Conservation (phyloP, 345 rosid species). For the Euphorbia tirucalli region DNA sequence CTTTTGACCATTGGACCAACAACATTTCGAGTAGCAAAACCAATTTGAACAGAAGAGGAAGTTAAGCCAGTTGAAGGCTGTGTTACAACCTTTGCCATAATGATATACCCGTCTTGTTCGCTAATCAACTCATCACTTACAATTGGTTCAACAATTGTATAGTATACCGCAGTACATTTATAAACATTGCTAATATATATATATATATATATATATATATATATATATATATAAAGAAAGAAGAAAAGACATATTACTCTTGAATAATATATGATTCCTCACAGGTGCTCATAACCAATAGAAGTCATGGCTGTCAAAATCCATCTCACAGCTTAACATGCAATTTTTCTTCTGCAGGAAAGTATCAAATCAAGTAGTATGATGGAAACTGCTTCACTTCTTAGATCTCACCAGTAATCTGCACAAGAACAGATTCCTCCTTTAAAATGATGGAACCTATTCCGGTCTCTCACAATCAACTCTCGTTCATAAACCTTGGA, state of each 20-base stretch:
- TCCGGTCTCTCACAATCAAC: constrained; percentile 68
- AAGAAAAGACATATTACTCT: too few relatives aligned
- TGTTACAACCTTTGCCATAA: constrained; percentile 70
- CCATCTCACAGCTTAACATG: too few relatives aligned
- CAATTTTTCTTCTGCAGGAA: too few relatives aligned
- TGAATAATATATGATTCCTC: not conserved
- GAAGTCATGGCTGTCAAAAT: not conserved
- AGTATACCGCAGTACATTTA: not conserved
- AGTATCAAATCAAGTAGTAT: too few relatives aligned
- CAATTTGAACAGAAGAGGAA: constrained; percentile 43
- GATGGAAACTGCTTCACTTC: not conserved
- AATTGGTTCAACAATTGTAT: too few relatives aligned
- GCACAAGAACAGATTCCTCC: constrained; percentile 66
- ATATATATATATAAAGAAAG: too few relatives aligned
- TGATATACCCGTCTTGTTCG: not conserved
- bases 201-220: too few relatives aligned
- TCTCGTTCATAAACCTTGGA: constrained; percentile 58
- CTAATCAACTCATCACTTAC: constrained; percentile 21
- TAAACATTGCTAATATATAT: not conserved
- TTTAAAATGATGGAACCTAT: constrained; percentile 73
- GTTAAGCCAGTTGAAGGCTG: constrained; percentile 40
- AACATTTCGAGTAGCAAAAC: constrained; percentile 41
- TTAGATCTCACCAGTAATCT: constrained; percentile 83
- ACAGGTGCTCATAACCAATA: not conserved
- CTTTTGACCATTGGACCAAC: constrained; percentile 43